A percentile compares a stretch with the other conserved stretches of the same genome.
These are phyloP conservation scores for Primulina huaijiensis DNA, from an alignment of 257 asterid genomes.

Conservation along the genomic window DNA sequence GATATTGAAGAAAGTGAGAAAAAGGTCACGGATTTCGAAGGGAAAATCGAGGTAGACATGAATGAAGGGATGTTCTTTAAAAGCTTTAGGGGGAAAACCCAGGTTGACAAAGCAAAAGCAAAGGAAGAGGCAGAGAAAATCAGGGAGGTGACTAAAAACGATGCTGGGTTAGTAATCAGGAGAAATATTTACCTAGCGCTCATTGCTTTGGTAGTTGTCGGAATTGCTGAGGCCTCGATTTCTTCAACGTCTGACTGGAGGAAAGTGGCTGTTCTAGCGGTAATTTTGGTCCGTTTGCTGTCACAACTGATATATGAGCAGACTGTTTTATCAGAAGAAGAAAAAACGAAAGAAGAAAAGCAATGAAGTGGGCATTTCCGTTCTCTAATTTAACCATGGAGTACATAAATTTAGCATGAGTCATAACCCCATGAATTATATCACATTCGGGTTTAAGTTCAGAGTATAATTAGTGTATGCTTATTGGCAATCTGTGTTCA, in stretches of 20 bases:
- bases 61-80: too few relatives aligned
- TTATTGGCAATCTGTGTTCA: slow-evolving; percentile 13
- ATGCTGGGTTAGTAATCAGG: slow-evolving; percentile 60
- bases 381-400: slow-evolving; percentile 16
- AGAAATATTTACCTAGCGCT: slow-evolving; percentile 71
- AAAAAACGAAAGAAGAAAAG: slow-evolving; percentile 36
- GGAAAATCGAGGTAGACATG: too few relatives aligned
- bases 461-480: slow-evolving; percentile 3
- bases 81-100: too few relatives aligned
- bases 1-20: too few relatives aligned
- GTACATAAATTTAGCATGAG: slow-evolving; percentile 32
- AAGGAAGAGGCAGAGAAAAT: slow-evolving; percentile 63
- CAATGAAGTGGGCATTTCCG: slow-evolving; percentile 25
- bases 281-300: slow-evolving; percentile 66
- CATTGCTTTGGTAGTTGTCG: slow-evolving; percentile 57
- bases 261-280: slow-evolving; percentile 67
- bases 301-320: slow-evolving; percentile 78
- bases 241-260: slow-evolving; percentile 57
- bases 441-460: slow-evolving; percentile 11
- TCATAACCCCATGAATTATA: slow-evolving; percentile 20
- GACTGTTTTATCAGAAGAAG: slow-evolving; percentile 47
- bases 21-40: too few relatives aligned
- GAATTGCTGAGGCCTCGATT: slow-evolving; percentile 52
- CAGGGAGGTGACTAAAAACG: slow-evolving; percentile 45
- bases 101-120: too few relatives aligned